These are phyloP conservation scores for Akanthomyces lecanii DNA, from an alignment of 2,329 filamentous ascomycete genomes.

Conservation along the genomic window DNA sequence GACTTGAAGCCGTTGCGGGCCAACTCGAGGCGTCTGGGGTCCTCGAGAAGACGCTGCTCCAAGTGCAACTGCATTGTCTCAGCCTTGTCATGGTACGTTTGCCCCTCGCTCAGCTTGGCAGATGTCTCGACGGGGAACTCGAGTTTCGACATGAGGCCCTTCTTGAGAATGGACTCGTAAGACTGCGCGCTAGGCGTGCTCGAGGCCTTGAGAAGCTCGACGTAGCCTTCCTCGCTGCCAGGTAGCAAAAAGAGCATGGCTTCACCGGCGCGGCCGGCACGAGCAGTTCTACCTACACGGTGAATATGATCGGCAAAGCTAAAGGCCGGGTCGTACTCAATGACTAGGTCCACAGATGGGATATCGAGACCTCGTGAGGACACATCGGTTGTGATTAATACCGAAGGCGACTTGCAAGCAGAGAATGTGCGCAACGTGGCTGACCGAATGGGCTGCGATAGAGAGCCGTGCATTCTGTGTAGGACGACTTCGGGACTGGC, in stretches of 20 bases:
- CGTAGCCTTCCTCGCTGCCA: conserved; percentile 87
- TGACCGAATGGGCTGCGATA: conserved; percentile 82
- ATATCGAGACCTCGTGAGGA: conserved; percentile 93
- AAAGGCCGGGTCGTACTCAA: conserved; percentile 96
- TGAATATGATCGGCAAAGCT: conserved; percentile 91
- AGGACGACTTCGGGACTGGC: conserved; percentile 71
- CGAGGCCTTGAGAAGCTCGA: conserved; percentile 60
- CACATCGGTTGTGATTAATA: conserved; percentile 92
- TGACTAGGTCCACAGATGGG: conserved; percentile 87
- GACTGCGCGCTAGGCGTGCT: conserved; percentile 46
- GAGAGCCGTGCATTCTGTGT: conserved; percentile 86
- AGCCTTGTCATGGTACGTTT: conserved; percentile 47
- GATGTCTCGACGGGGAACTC: conserved; percentile 69
- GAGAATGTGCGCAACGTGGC: conserved; percentile 80
- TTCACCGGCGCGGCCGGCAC: conserved; percentile 82
- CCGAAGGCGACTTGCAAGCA: conserved; percentile 65
- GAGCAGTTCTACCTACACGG: conserved; percentile 88
- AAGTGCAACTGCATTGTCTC: conserved; percentile 57
- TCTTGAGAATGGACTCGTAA: conserved; percentile 56
- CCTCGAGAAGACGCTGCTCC: conserved; percentile 56
- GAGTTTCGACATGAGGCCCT: conserved; percentile 58
- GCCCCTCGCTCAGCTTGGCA: conserved; percentile 36
- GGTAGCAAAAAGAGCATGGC: conserved; percentile 87
- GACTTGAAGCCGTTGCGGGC: conserved; percentile 84
- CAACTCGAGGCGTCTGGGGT: conserved; percentile 68